Percentiles rank a stretch among this genome's conserved stretches.
phyloP scores from a whole-genome alignment of 352 stramenopile genomes.

The Peronospora belbahrii region DNA sequence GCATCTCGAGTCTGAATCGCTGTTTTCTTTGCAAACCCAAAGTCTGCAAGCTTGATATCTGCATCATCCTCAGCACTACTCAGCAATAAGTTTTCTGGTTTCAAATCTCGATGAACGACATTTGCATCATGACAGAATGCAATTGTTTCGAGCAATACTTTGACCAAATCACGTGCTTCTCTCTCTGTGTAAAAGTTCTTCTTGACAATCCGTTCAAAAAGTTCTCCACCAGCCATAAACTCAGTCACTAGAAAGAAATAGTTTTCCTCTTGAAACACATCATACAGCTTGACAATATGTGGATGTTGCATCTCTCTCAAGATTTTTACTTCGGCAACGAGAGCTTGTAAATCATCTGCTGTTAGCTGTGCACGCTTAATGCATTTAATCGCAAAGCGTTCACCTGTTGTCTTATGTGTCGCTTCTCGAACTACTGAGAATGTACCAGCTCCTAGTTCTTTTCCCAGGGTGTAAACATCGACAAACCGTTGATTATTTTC shows the following conservation, averaged over 20 bases:
- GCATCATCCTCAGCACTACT: constrained; percentile 63
- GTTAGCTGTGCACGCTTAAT: constrained; percentile 78
- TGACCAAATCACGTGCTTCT: constrained; percentile 70
- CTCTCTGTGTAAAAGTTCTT: constrained; percentile 84
- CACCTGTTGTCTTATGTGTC: constrained; percentile 36
- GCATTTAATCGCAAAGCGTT: constrained; percentile 73
- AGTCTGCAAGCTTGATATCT: constrained; percentile 80
- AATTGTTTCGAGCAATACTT: constrained; percentile 74
- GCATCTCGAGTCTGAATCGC: constrained; percentile 34
- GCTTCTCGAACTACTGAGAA: constrained; percentile 70
- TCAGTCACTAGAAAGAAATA: constrained; percentile 98
- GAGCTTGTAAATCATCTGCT: constrained; percentile 56
- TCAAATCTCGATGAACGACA: constrained; percentile 93
- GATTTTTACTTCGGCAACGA: constrained; percentile 75
- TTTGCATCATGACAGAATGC: constrained; percentile 78
- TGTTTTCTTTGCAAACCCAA: constrained; percentile 78
- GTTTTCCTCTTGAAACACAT: constrained; percentile 86
- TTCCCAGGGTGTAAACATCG: constrained; percentile 61
- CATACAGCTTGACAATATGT: constrained; percentile 86
- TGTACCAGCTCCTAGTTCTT: constrained; percentile 56
- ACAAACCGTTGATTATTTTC: constrained; percentile 33
- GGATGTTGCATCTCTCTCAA: constrained; percentile 80
- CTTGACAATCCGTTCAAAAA: constrained; percentile 85
- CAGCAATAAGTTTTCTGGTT: constrained; percentile 94
- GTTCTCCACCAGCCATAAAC: constrained; percentile 83